Conservation (phyloP, 83 land plant genomes). For the Picea abies region DNA sequence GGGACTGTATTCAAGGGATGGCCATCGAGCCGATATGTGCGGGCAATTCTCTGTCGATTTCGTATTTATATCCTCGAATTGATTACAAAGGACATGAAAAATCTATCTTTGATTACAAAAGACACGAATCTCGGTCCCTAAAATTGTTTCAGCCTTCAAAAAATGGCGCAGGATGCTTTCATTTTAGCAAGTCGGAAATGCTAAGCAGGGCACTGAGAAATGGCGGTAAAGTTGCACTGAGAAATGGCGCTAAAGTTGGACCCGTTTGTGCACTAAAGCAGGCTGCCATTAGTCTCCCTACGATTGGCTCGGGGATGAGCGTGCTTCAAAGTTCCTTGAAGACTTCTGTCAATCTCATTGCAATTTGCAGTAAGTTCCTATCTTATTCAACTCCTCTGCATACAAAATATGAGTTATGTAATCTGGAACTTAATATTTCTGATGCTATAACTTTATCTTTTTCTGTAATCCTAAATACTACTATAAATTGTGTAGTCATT, state of each 20-base stretch:
- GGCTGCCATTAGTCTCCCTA: neutral
- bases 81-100: neutral
- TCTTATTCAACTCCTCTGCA: too few relatives aligned
- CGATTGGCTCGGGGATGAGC: slow-evolving; percentile 7
- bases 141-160: neutral
- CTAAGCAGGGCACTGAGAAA: neutral
- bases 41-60: neutral
- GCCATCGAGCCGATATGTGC: neutral
- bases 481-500: too few relatives aligned
- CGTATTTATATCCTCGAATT: neutral
- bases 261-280: neutral
- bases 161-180: neutral
- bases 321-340: slow-evolving; percentile 5
- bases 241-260: neutral
- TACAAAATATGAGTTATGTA: too few relatives aligned
- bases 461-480: too few relatives aligned
- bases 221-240: neutral
- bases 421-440: too few relatives aligned
- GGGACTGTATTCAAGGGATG: neutral
- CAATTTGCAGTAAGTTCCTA: slow-evolving; percentile 14
- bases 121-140: neutral
- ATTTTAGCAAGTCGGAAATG: neutral
- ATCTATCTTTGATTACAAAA: neutral
- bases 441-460: too few relatives aligned
- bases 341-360: slow-evolving; percentile 10